Evolutionary conservation across 2,329 filamentous ascomycete species (phyloP).

Genomic region (Xylaria sp.): DNA sequence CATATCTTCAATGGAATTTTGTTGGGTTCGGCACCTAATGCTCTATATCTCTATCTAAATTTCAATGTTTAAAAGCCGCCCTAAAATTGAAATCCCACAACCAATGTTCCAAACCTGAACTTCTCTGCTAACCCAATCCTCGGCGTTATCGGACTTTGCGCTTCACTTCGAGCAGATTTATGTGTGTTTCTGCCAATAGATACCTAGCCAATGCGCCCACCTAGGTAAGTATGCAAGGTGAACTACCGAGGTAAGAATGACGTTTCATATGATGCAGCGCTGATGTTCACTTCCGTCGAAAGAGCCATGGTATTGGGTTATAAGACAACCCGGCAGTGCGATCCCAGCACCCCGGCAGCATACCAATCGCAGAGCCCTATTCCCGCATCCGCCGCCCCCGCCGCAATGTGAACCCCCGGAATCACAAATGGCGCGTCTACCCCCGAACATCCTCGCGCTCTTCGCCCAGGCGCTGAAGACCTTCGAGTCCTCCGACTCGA

Average conservation of each 20-base stretch:
- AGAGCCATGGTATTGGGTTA: background rate
- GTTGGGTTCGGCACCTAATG: background rate
- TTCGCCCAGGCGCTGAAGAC: slow-evolving; percentile 57
- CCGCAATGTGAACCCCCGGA: slow-evolving; percentile 34
- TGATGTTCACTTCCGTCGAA: background rate
- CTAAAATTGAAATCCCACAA: background rate
- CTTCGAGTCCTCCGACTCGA: slow-evolving; percentile 56
- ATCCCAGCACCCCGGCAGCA: slow-evolving; percentile 11
- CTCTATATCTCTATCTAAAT: background rate
- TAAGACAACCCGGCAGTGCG: background rate
- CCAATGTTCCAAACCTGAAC: too few relatives aligned
- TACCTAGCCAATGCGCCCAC: background rate
- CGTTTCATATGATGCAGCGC: background rate
- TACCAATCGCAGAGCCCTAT: background rate
- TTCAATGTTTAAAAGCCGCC: background rate
- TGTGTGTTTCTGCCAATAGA: too few relatives aligned
- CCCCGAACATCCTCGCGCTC: slow-evolving; percentile 50
- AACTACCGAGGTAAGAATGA: slow-evolving; percentile 4
- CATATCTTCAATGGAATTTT: slow-evolving; percentile 5
- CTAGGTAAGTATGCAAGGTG: slow-evolving; percentile 13
- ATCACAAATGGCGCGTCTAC: slow-evolving; percentile 39
- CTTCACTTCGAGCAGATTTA: background rate
- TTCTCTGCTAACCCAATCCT: too few relatives aligned
- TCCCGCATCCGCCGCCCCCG: background rate
- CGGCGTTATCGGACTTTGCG: slow-evolving; percentile 34